These are phyloP conservation scores for Aspergillus indologenus DNA, from an alignment of 495 filamentous ascomycete genomes.

Conservation along the genomic window DNA sequence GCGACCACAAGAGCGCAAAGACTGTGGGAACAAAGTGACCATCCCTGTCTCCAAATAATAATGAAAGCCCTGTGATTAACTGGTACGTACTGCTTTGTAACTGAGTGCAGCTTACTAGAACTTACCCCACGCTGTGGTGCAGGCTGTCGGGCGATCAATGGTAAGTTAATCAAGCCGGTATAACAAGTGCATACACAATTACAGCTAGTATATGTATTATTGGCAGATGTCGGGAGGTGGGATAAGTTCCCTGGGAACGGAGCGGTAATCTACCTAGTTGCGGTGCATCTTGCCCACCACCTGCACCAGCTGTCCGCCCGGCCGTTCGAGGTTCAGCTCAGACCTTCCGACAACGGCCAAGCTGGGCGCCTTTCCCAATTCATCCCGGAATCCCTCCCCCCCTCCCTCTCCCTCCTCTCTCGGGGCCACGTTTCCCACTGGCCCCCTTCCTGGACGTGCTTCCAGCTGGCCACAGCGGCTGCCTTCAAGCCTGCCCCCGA, in stretches of 20 bases:
- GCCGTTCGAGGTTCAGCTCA: slow-evolving; percentile 9
- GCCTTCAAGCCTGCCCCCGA: slow-evolving; percentile 29
- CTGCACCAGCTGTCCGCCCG: slow-evolving; percentile 12
- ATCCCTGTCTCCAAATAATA: too few species aligned
- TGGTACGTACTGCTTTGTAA: too few species aligned
- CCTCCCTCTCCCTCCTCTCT: slow-evolving; percentile 14
- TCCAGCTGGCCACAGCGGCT: not conserved
- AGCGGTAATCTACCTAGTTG: slow-evolving; percentile 11
- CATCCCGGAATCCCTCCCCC: slow-evolving; percentile 11
- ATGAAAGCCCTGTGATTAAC: too few species aligned
- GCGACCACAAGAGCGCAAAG: too few species aligned
- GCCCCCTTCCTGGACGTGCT: too few species aligned
- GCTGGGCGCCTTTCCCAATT: slow-evolving; percentile 19
- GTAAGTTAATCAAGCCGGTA: slow-evolving; percentile 1
- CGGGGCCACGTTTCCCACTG: slow-evolving; percentile 4
- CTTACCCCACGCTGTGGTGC: slow-evolving; percentile 26
- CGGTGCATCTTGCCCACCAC: not conserved
- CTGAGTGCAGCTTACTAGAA: slow-evolving; percentile 16
- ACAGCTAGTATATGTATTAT: slow-evolving; percentile 22
- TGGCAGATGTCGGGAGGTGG: slow-evolving; percentile 16
- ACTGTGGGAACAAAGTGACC: too few species aligned
- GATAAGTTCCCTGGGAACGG: slow-evolving; percentile 22
- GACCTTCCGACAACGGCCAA: slow-evolving; percentile 41
- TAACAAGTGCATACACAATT: slow-evolving; percentile 19
- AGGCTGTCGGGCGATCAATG: slow-evolving; percentile 21